Evolutionary conservation across 306 rosid genomes (phyloP).

Genomic region (Malus asiatica): DNA sequence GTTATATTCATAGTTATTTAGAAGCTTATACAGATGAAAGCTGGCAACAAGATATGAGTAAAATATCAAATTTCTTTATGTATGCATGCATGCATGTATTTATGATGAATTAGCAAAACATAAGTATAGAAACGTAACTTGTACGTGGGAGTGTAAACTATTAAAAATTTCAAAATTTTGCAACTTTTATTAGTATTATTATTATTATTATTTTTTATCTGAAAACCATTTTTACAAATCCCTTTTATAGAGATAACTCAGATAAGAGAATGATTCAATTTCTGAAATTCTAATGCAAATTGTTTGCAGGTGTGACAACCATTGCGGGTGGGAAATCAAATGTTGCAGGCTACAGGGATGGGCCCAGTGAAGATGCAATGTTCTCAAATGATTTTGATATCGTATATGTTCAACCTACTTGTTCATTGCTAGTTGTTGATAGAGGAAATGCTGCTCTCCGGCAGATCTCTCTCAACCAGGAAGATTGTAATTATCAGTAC

Average conservation of each 20-base stretch:
- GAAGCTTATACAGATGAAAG: constrained; percentile 8
- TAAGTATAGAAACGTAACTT: constrained; percentile 1
- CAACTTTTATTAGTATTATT: neutral
- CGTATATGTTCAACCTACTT: constrained; percentile 68
- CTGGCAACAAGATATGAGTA: constrained; percentile 3
- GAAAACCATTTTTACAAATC: neutral
- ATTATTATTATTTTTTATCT: neutral
- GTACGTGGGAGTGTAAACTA: neutral
- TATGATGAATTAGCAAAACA: neutral
- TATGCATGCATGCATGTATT: neutral
- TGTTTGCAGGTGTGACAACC: constrained; percentile 77
- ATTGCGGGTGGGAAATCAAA: constrained; percentile 97
- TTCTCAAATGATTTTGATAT: constrained; percentile 95
- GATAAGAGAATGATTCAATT: constrained; percentile 1
- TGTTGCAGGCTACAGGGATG: constrained; percentile 90
- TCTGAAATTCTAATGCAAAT: constrained; percentile 11
- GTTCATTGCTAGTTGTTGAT: constrained; percentile 91
- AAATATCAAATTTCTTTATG: neutral
- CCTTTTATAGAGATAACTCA: neutral
- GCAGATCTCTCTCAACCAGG: constrained; percentile 75
- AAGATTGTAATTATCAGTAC: constrained; percentile 77
- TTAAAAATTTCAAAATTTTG: neutral
- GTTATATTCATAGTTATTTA: constrained; percentile 17
- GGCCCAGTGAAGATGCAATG: constrained; percentile 96
- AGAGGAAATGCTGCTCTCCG: constrained; percentile 98